Base-by-base conservation (phyloP, 1,284 basidiomycete species). In the Phaffia rhodozyma region DNA sequence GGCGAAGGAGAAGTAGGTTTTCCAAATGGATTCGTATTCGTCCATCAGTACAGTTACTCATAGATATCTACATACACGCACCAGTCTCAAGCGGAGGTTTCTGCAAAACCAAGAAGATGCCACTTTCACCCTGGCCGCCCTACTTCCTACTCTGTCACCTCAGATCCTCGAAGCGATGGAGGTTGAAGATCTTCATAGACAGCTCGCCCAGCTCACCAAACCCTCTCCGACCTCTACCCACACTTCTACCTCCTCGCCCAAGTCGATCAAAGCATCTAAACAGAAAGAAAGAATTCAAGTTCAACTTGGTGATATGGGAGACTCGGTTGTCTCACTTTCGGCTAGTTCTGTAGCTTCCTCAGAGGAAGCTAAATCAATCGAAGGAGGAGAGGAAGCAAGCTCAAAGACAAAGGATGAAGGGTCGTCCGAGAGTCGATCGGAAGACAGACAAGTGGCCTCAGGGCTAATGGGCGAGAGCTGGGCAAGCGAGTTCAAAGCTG, bases 91-190 rank as follows among this genome's bases (percentile, higher is more conserved):
- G 58, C 79, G 84, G 57, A 79, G 91, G 51, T 94, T 92, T 73
- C 78, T 82, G 52, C 84, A 89, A 70, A 91, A 87, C 60, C 86
- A 89, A 69, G 84, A 91, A 67, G 87, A 93, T 72, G 82, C 84
- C 55, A 83, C 84, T 16, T 94, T 86, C 72, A 92, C 88, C 1
- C 79, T 89, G 50, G 83, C 89, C 72, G 85, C 87, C 0, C 81
- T 91, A 43, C 76, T 93, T 11, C 87, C 89, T 0, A 86, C 86
- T 0, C 80, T 94, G 13, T 82, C 84, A 1, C 78, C 83, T 21
- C 84, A 87, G 68, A 80, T 94, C 18, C 76, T 89, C 21, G 76
- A 80, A 32, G 83, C 83, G 55, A 86, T 92, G 83, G 84, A 94
- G 70, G 87, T 94, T 25, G 91, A 94, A 70, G 77, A 78, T 1